Evolutionary conservation across 192 early-diverging fungal genomes (phyloP).

Genomic region (Spizellomyces punctatus): DNA sequence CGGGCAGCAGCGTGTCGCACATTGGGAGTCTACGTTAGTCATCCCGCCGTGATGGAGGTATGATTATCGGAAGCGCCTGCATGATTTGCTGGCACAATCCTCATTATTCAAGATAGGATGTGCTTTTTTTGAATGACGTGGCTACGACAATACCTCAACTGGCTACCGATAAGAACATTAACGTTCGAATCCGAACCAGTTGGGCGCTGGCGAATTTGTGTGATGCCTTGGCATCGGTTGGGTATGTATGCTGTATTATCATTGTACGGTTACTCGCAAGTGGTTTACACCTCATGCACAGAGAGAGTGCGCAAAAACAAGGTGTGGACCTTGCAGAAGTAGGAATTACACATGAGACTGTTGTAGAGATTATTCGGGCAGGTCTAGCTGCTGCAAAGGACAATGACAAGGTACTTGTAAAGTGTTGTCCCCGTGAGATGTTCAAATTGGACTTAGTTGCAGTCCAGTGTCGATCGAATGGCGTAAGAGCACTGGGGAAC

Average conservation of each 20-base stretch:
- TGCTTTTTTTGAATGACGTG: constrained; percentile 59
- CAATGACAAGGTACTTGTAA: constrained; percentile 66
- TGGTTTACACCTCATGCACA: not conserved
- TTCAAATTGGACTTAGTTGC: not conserved
- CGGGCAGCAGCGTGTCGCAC: constrained; percentile 66
- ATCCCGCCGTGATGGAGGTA: constrained; percentile 57
- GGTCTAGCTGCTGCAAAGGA: constrained; percentile 59
- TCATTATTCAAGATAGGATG: constrained; percentile 45
- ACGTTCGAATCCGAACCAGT: constrained; percentile 68
- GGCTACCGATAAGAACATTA: constrained; percentile 54
- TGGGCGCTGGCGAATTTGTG: constrained; percentile 80
- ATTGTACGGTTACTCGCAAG: constrained; percentile 9
- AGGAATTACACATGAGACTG: constrained; percentile 46
- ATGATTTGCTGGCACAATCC: not conserved
- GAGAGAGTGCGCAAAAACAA: constrained; percentile 18
- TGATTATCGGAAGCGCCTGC: not conserved
- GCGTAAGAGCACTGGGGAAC: constrained; percentile 71
- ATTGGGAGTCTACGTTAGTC: constrained; percentile 65
- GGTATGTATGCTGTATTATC: constrained; percentile 18
- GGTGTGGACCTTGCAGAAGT: constrained; percentile 27
- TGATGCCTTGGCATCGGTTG: constrained; percentile 58
- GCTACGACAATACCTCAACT: constrained; percentile 50
- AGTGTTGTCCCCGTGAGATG: constrained; percentile 14
- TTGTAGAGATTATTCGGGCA: constrained; percentile 51
- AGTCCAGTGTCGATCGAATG: constrained; percentile 64